Evolutionary conservation across 179 eudicot genomes (phyloP).

Genomic region (Camellia oleifera): DNA sequence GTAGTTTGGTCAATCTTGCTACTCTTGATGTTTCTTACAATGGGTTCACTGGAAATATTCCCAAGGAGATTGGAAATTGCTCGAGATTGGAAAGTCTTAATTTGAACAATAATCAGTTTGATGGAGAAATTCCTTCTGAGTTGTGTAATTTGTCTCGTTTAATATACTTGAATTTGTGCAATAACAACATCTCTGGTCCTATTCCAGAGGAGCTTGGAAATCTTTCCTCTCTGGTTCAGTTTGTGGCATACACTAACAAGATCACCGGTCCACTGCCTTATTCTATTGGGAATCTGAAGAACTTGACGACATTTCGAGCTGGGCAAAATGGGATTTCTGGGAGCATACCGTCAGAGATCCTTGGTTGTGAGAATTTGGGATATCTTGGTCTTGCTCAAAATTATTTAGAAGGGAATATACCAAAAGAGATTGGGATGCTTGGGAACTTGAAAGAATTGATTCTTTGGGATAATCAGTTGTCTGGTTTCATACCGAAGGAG

Average conservation of each 20-base stretch:
- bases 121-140: constrained; percentile 62
- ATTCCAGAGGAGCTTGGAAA: constrained; percentile 74
- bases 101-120: constrained; percentile 53
- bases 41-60: constrained; percentile 49
- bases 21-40: constrained; percentile 59
- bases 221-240: constrained; percentile 53
- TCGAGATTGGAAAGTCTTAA: constrained; percentile 41
- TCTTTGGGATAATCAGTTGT: constrained; percentile 68
- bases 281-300: constrained; percentile 62
- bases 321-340: constrained; percentile 78
- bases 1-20: constrained; percentile 46
- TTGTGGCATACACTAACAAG: constrained; percentile 70
- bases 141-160: constrained; percentile 54
- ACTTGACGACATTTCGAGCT: constrained; percentile 57
- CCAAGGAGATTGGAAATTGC: constrained; percentile 59
- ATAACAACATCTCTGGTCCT: constrained; percentile 65
- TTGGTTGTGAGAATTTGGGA: constrained; percentile 50
- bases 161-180: constrained; percentile 62
- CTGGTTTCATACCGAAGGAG: constrained; percentile 73
- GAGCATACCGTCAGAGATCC: constrained; percentile 66
- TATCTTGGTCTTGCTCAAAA: constrained; percentile 87
- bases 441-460: constrained; percentile 53
- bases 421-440: constrained; percentile 74
- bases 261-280: constrained; percentile 63
- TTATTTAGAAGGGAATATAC: constrained; percentile 53